phyloP scores from a whole-genome alignment of 139 green algal genomes.

The Tetradesmus lagerheimii region DNA sequence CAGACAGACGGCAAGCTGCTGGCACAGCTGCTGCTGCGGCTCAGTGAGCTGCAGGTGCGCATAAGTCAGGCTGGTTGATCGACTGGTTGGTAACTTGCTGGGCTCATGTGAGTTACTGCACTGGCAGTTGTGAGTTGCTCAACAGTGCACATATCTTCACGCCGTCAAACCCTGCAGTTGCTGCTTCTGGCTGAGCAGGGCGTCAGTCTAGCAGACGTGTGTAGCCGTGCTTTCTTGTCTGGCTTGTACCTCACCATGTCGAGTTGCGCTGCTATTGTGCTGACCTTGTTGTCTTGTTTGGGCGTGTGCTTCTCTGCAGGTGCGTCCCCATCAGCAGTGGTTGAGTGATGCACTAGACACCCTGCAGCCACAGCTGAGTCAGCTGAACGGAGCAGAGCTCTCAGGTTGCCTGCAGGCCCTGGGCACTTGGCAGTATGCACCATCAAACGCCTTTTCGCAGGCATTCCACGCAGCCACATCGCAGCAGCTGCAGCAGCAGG shows the following conservation, averaged over 20 bases:
- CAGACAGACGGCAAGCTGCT: constrained; percentile 43
- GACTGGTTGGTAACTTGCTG: neutral
- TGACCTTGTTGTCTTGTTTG: neutral
- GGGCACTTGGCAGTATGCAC: constrained; percentile 12
- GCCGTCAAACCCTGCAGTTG: neutral
- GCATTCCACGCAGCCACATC: neutral
- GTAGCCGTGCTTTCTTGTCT: too few species aligned
- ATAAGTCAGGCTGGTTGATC: neutral
- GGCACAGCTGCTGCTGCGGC: constrained; percentile 35
- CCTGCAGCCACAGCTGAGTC: constrained; percentile 8
- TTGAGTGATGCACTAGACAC: constrained; percentile 38
- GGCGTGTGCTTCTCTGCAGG: neutral
- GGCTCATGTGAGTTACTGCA: neutral
- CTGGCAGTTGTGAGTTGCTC: neutral
- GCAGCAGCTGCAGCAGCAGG: constrained; percentile 14
- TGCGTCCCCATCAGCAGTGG: constrained; percentile 36
- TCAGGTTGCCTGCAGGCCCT: constrained; percentile 31
- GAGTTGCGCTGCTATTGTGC: too few species aligned
- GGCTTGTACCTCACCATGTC: too few species aligned
- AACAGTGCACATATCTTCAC: neutral
- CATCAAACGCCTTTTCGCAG: constrained; percentile 32
- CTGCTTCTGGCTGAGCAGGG: neutral
- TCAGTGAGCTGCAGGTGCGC: constrained; percentile 34
- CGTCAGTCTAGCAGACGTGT: too few species aligned
- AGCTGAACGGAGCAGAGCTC: constrained; percentile 24